Evolutionary conservation across 2,329 filamentous ascomycete genomes (phyloP).

Genomic region (Arthrobotrys pseudoclavata): DNA sequence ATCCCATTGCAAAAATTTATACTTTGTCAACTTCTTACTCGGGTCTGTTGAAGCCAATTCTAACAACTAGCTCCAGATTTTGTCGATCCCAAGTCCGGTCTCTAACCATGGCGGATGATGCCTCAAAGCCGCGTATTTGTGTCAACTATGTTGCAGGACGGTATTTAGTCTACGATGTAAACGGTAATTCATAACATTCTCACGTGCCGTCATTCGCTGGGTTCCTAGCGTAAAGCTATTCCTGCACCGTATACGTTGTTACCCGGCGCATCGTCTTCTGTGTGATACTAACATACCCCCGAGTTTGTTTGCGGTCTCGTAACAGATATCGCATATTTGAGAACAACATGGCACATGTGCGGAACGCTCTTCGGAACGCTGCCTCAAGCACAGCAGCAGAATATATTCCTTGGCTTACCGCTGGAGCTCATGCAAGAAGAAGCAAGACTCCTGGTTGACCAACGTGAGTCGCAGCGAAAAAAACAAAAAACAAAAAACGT

Average conservation of each 20-base stretch:
- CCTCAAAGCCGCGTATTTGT: conserved; percentile 70
- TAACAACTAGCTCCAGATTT: background rate
- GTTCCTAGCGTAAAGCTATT: background rate
- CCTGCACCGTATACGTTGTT: background rate
- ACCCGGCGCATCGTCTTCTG: background rate
- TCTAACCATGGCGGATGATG: conserved; percentile 67
- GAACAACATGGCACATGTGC: conserved; percentile 84
- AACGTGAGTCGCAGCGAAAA: conserved; percentile 77
- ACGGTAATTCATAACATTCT: conserved; percentile 76
- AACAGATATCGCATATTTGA: conserved; percentile 43
- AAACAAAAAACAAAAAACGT: conserved; percentile 65
- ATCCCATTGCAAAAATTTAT: conserved; percentile 62
- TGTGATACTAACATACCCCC: conserved; percentile 24
- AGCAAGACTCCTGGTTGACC: conserved; percentile 82
- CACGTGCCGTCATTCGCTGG: conserved; percentile 15
- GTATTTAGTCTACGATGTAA: conserved; percentile 90
- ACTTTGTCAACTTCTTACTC: conserved; percentile 60
- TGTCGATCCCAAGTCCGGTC: background rate
- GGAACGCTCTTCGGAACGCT: conserved; percentile 88
- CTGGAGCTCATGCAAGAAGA: conserved; percentile 93
- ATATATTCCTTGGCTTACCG: conserved; percentile 89
- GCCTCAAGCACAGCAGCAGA: conserved; percentile 93
- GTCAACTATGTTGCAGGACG: conserved; percentile 84
- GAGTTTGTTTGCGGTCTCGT: conserved; percentile 11
- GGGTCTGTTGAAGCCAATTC: background rate